Conservation (phyloP, 2,329 filamentous ascomycete species). For the Aspergillus vadensis region DNA sequence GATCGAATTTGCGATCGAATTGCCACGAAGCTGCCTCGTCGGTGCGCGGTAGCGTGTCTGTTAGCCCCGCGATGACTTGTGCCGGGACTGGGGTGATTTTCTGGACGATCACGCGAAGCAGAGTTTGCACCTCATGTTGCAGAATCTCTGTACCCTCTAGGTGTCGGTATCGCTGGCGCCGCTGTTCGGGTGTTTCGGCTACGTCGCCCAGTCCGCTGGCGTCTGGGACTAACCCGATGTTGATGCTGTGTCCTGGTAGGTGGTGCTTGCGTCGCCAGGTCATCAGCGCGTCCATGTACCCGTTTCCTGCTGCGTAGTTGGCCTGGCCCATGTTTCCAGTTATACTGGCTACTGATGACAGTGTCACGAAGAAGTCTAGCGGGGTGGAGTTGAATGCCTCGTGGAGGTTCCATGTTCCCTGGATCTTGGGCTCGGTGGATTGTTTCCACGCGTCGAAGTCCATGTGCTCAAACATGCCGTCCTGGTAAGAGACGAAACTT, state of each 20-base stretch:
- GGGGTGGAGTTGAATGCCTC: slow-evolving; percentile 5
- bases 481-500: slow-evolving; percentile 11
- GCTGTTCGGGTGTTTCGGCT: slow-evolving; percentile 20
- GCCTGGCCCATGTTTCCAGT: slow-evolving; percentile 61
- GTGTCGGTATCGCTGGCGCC: slow-evolving; percentile 23
- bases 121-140: slow-evolving; percentile 21
- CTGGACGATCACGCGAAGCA: slow-evolving; percentile 22
- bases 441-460: slow-evolving; percentile 10
- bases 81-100: slow-evolving; percentile 18
- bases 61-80: slow-evolving; percentile 26
- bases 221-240: slow-evolving; percentile 27
- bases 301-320: slow-evolving; percentile 60
- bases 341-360: slow-evolving; percentile 59
- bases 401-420: slow-evolving; percentile 21
- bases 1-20: slow-evolving; percentile 27
- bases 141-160: slow-evolving; percentile 25
- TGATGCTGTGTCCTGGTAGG: slow-evolving; percentile 21
- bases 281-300: slow-evolving; percentile 23
- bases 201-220: slow-evolving; percentile 25
- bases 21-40: slow-evolving; percentile 19
- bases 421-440: slow-evolving; percentile 15
- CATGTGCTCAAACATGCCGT: slow-evolving; percentile 27
- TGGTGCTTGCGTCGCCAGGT: slow-evolving; percentile 2
- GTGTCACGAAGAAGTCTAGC: slow-evolving; percentile 53
- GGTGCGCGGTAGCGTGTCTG: slow-evolving; percentile 19